phyloP scores from a whole-genome alignment of 2,329 filamentous ascomycete species.

The Cryphonectria naterciae region DNA sequence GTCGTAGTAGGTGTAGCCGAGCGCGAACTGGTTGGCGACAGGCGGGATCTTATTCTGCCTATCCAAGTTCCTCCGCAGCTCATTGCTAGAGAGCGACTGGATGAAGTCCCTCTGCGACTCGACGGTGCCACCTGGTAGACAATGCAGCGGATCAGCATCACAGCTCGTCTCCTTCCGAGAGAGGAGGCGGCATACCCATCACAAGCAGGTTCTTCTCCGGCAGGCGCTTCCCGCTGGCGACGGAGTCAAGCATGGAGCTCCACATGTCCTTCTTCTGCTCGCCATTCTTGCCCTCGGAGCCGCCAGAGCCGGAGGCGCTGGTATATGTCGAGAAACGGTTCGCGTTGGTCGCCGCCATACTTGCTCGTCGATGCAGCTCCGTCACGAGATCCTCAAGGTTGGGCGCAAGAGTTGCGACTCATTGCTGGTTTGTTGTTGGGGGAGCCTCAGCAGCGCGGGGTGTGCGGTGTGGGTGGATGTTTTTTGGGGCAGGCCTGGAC shows the following conservation, averaged over 20 bases:
- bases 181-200: conserved; percentile 61
- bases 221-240: conserved; percentile 85
- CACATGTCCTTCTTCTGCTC: conserved; percentile 88
- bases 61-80: conserved; percentile 57
- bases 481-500: conserved; percentile 10
- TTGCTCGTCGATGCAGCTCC: conserved; percentile 19
- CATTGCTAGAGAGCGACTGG: conserved; percentile 62
- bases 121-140: conserved; percentile 69
- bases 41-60: conserved; percentile 68
- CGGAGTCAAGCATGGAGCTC: conserved; percentile 89
- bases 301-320: conserved; percentile 50
- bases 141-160: conserved; percentile 12
- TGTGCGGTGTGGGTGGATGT: conserved; percentile 22
- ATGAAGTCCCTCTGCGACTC: conserved; percentile 86
- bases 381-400: conserved; percentile 21
- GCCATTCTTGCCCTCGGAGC: conserved; percentile 61
- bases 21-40: conserved; percentile 87
- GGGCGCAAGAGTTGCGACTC: conserved; percentile 25
- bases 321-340: conserved; percentile 65
- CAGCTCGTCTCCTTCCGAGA: neutral
- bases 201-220: conserved; percentile 91
- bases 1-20: conserved; percentile 95
- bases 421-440: conserved; percentile 22
- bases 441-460: conserved; percentile 16
- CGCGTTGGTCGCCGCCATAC: conserved; percentile 48